Conservation (phyloP, 345 rosid genomes). For the Acer yangbiense region DNA sequence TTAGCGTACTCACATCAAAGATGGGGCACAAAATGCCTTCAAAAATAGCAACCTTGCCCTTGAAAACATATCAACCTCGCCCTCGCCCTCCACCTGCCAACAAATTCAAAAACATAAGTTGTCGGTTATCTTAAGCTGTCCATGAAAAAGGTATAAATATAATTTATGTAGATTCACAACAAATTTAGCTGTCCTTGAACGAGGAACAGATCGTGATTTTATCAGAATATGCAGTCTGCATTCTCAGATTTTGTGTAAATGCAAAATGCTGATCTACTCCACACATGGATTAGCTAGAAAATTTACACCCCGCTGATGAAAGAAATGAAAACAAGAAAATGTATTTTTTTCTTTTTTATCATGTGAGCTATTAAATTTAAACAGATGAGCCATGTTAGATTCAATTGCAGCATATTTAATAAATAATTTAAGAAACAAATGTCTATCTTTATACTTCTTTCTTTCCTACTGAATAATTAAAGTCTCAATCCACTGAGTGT, state of each 20-base stretch:
- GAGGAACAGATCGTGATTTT: neutral
- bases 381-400: neutral
- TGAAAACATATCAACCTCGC: slow-evolving; percentile 38
- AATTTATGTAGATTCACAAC: neutral
- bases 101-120: neutral
- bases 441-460: neutral
- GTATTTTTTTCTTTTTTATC: neutral
- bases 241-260: neutral
- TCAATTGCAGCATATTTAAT: neutral
- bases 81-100: slow-evolving; percentile 63
- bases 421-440: neutral
- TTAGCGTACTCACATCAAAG: slow-evolving; percentile 6
- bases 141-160: neutral
- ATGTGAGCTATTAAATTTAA: neutral
- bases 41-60: slow-evolving; percentile 33
- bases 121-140: neutral
- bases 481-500: neutral
- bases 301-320: neutral
- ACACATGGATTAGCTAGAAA: neutral
- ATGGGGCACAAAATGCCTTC: slow-evolving; percentile 41
- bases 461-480: no score
- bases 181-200: neutral
- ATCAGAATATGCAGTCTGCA: neutral
- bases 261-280: neutral
- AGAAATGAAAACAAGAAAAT: neutral